Evolutionary conservation across 2,329 filamentous ascomycete genomes (phyloP).

Genomic region (Grosmannia serpens): DNA sequence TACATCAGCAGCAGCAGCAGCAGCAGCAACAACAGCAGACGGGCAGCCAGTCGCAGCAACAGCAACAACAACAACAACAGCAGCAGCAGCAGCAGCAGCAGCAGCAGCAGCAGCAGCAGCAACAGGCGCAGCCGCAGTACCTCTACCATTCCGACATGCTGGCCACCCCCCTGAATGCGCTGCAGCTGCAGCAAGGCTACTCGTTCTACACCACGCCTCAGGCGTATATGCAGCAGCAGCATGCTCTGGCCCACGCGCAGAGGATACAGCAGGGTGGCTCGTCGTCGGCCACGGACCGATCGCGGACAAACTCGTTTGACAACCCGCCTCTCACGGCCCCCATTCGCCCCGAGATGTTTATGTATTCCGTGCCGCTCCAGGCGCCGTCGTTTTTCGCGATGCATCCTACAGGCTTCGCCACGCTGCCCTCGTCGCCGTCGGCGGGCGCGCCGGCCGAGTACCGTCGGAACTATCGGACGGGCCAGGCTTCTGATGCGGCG

Average conservation of each 20-base stretch:
- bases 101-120: slow-evolving; percentile 28
- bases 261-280: slow-evolving; percentile 27
- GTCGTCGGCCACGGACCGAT: slow-evolving; percentile 31
- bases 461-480: slow-evolving; percentile 45
- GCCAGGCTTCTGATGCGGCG: slow-evolving; percentile 35
- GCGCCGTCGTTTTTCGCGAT: slow-evolving; percentile 30
- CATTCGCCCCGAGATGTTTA: slow-evolving; percentile 44
- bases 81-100: slow-evolving; percentile 20
- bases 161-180: slow-evolving; percentile 13
- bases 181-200: slow-evolving; percentile 34
- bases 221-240: slow-evolving; percentile 30
- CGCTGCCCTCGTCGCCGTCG: slow-evolving; percentile 46
- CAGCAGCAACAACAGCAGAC: slow-evolving; percentile 29
- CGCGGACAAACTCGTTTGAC: slow-evolving; percentile 53
- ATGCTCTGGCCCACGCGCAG: slow-evolving; percentile 29
- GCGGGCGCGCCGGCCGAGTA: slow-evolving; percentile 37
- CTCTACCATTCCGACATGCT: slow-evolving; percentile 19
- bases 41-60: no score
- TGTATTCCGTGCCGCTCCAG: slow-evolving; percentile 32
- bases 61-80: no score
- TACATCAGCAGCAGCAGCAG: slow-evolving; percentile 19
- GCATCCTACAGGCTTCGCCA: slow-evolving; percentile 27
- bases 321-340: slow-evolving; percentile 48
- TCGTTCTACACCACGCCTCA: slow-evolving; percentile 36
- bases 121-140: slow-evolving; percentile 24